phyloP scores from a whole-genome alignment of 2,329 filamentous ascomycete genomes.

The Hirsutella minnesotensis region DNA sequence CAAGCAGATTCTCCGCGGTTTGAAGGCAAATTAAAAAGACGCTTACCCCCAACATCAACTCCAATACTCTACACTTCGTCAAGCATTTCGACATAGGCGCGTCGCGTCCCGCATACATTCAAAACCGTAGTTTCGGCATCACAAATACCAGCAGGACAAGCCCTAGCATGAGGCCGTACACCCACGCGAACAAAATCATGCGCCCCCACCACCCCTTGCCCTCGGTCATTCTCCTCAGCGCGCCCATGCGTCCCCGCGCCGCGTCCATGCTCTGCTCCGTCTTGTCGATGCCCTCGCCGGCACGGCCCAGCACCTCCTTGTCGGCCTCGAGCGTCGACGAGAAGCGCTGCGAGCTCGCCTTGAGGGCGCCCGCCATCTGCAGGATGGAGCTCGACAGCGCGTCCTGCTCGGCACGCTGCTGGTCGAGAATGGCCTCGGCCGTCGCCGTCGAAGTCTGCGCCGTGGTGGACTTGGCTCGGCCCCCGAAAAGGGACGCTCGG shows the following conservation, averaged over 20 bases:
- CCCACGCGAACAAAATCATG: slow-evolving; percentile 73
- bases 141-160: slow-evolving; percentile 74
- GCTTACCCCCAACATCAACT: too few species aligned
- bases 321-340: slow-evolving; percentile 57
- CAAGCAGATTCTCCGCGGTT: too few species aligned
- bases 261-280: slow-evolving; percentile 66
- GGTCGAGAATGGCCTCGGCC: slow-evolving; percentile 61
- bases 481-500: slow-evolving; percentile 33
- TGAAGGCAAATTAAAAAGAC: too few species aligned
- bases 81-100: background rate
- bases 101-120: slow-evolving; percentile 7
- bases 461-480: slow-evolving; percentile 19
- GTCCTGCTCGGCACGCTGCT: slow-evolving; percentile 75
- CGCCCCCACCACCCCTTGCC: slow-evolving; percentile 79
- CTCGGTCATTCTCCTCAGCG: slow-evolving; percentile 69
- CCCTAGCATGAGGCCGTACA: slow-evolving; percentile 69
- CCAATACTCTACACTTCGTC: too few species aligned
- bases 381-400: slow-evolving; percentile 71
- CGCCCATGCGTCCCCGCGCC: slow-evolving; percentile 66
- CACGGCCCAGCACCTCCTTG: slow-evolving; percentile 59
- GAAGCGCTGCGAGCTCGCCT: slow-evolving; percentile 62
- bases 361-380: slow-evolving; percentile 65
- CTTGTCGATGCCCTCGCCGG: slow-evolving; percentile 64
- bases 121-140: slow-evolving; percentile 81
- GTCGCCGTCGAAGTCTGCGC: slow-evolving; percentile 33